Evolutionary conservation across 305 asterid species (phyloP), one percentile per base, ranked within the genome.

Genomic region (Rubia peregrina): DNA sequence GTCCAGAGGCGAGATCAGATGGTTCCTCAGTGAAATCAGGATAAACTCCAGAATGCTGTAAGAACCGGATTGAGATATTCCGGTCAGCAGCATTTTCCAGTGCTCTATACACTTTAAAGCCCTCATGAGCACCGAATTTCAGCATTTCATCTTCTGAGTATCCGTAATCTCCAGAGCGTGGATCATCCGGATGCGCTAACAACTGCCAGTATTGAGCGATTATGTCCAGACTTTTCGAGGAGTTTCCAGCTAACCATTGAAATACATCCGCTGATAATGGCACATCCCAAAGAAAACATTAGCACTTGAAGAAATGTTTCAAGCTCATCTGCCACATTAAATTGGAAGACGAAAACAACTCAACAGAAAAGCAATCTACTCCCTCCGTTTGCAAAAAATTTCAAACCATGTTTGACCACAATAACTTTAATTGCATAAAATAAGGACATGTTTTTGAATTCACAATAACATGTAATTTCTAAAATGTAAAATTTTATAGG

Each of bases 21-120:
- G 98, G 80, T 77, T 91, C 98, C 67, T 84, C 78, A 1, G 94
- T 88, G 76, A 85, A 89, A 79, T 89, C 96, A 22, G 98, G 96
- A 83, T 83, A 91, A 43, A 91, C 90, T 46, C 98, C 98, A 19
- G 96, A 91, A 84, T 89, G 95, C 95, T 89, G 98, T 69, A 91
- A 83, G 70, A 91, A 62, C 95, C 96, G 84, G 61, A 91, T 80
- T 33, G 81, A 82, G 66, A 89, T 72, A 53, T 83, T 79, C 43
- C 95, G 91, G 68, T 86, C 85, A 60, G 93, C 93, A 46, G 95
- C 95, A 73, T 78, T 80, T 74, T 86, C 89, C 70, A 91, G 56
- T 24, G 85, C 85, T 65, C 53, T 77, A 70, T 85, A 83, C 66
- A 91, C 96, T 78, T 79, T 72, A 68, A 72, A 74, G 71, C 98